Base-by-base conservation (phyloP, 441 rosid species). In the Eutrema salsugineum region DNA sequence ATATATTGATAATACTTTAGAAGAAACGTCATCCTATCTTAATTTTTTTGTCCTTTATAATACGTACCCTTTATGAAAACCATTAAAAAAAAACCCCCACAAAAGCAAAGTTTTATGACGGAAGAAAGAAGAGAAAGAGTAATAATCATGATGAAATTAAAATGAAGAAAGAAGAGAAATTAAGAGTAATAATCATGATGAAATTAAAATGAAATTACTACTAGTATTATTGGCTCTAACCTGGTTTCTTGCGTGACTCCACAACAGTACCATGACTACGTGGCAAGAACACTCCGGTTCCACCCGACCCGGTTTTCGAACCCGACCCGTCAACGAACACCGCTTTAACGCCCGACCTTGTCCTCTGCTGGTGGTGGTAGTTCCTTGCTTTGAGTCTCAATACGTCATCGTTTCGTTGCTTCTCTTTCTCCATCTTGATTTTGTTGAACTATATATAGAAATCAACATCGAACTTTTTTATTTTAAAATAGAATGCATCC, bases 211-310 rank as follows among this genome's bases (percentile, higher is more conserved):
- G 16, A 32, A 10, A 15, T 19, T 19, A 47, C 14, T 19, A 43
- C 12, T 33, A n/a, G 5, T 16, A 20, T 9, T 19, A 70, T n/a
- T 15, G 51, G 44, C 24, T 24, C 72, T 59, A 71, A 91, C 96
- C 91, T 79, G 81, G 63, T 81, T 86, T 89, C 78, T 83, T 88
- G 77, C 83, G 91, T 71, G 96, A 55, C 42, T 86, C 85, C 63
- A 68, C 38, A 67, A 86, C 68, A 14, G 83, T 76, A 47, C 76
- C 78, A 16, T 63, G 79, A 39, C 77, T 79, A 59, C 83, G 80
- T 59, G 97, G 97, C 80, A 94, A 82, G 85, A 91, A 94, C 51
- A 94, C 99, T 20, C 99, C 97, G 3, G 99, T 94, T 32, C 99
- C 99, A 68, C 77, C 42, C 22, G 96, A 82, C 28, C 80, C 82